Base-by-base conservation (phyloP, 257 asterid genomes). In the Vinca minor region DNA sequence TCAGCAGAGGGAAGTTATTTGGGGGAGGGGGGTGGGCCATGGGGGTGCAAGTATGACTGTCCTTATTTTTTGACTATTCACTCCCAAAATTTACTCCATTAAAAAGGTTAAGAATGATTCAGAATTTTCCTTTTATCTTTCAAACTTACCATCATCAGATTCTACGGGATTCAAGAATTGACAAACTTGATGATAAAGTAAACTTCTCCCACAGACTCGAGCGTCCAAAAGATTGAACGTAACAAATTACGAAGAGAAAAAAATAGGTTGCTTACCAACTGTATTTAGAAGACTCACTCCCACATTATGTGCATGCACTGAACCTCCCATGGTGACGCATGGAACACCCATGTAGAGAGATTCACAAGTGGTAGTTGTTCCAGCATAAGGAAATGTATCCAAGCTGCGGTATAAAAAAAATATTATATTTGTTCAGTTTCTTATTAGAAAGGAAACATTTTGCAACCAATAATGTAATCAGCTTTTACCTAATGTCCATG, bases 301-400 rank as follows among this genome's bases (percentile, higher is more conserved):
- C 74, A 93, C 99, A 76, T 93, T 93, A 75, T 93, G 95, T 50
- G 99, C 99, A 35, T 93, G 99, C 8, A 93, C 94, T 20, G 78
- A 73, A 73, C 99, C 99, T 79, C 82, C 84, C 99, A 93, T 89
- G 45, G 97, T 86, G 81, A 93, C 82, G 65, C 99, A 93, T 42
- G 99, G 99, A 63, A 93, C 99, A 71, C 99, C 99, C 97, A 93
- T 93, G 82, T 77, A 93, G 4, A 93, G 80, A 38, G 99, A 93
- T 82, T 93, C 99, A 47, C 99, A 93, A 23, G 99, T 93, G 55
- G 99, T 93, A 45, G 99, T 93, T 65, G 99, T 93, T 61, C 99
- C 99, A 29, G 99, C 97, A 71, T 93, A 93, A 26, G 99, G 99
- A 77, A 87, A 93, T 64, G 99, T 93, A 77, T 93, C 99, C 96